Conservation (phyloP, 306 rosid species). For the Abrus pulchellus region DNA sequence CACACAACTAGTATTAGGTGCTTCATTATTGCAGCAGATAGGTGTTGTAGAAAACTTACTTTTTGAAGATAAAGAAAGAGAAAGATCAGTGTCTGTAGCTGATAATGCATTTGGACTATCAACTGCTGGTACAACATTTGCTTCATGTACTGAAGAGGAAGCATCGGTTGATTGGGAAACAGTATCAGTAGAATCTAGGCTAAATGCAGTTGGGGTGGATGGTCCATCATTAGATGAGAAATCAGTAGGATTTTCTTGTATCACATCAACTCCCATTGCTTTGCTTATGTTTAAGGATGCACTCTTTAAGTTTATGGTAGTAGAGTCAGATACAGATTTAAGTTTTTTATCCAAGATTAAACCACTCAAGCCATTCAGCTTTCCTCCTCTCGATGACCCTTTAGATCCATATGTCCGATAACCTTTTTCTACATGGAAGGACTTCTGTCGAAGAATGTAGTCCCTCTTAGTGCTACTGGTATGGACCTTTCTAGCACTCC, state of each 20-base stretch:
- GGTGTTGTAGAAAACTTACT: slow-evolving; percentile 56
- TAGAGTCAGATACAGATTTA: slow-evolving; percentile 73
- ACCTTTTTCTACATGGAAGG: slow-evolving; percentile 78
- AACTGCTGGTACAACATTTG: slow-evolving; percentile 35
- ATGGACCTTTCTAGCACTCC: slow-evolving; percentile 65
- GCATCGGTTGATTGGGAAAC: slow-evolving; percentile 49
- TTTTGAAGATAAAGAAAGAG: slow-evolving; percentile 75
- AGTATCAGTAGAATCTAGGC: slow-evolving; percentile 55
- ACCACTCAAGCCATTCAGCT: slow-evolving; percentile 71
- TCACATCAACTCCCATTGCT: slow-evolving; percentile 70
- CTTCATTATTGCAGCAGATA: slow-evolving; percentile 53
- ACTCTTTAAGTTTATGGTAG: slow-evolving; percentile 71
- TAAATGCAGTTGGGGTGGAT: slow-evolving; percentile 55
- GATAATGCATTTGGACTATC: slow-evolving; percentile 56
- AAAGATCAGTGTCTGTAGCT: slow-evolving; percentile 74
- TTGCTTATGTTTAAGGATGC: slow-evolving; percentile 81
- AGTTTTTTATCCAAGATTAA: slow-evolving; percentile 79
- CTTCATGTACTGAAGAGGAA: slow-evolving; percentile 46
- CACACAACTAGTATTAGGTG: slow-evolving; percentile 54
- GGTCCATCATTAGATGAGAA: slow-evolving; percentile 59
- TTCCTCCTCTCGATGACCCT: slow-evolving; percentile 81
- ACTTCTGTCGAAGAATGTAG: slow-evolving; percentile 81
- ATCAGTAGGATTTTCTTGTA: slow-evolving; percentile 61
- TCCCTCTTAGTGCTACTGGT: slow-evolving; percentile 76
- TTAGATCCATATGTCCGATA: slow-evolving; percentile 77